Base-by-base conservation (phyloP, 805 yeast genomes). In the Spathaspora gorwiae region DNA sequence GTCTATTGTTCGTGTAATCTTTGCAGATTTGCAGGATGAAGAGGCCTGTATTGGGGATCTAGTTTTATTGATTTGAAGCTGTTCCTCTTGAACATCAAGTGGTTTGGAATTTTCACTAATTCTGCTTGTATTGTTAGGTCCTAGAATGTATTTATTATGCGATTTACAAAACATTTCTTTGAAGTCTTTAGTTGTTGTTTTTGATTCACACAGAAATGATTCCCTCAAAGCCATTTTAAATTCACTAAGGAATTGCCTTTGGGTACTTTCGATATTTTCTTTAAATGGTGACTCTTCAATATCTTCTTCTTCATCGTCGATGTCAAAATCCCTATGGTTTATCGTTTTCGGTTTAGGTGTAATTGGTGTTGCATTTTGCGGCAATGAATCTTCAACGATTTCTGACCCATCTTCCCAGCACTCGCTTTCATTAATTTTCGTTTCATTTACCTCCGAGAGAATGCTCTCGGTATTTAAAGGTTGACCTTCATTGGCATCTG, bases 201-300 rank as follows among this genome's bases (percentile, higher is more conserved):
- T 30, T n/a, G 41, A 39, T 29, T 39, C 40, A 36, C 32, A 42
- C 49, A 50, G 50, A 39, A 44, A 48, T 19, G 34, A 15, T 47
- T 51, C 46, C 37, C 52, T n/a, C 32, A 47, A 47, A 19, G 45
- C 26, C 9, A 32, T 12, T 33, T 35, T 45, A 29, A 47, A 39
- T 35, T 35, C 14, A 7, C 5, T 7, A 29, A 39, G 14, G 35
- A 15, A 24, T 11, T 39, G 26, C 24, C 24, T 19, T 19, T 19
- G 24, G 24, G 27, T 30, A 11, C 6, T 26, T 13, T 33, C 13
- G 5, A 24, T 39, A 6, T 15, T 40, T 10, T 15, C 19, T 27
- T 68, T 70, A 7, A 64, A 55, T 4, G 75, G 75, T 3, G 75
- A 69, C 47, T 70, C 75, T 43, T 70, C 76, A 8, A 70, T 57